These are phyloP conservation scores for Wallacemonas collosoma DNA, from an alignment of 208 protist species.

Conservation along the genomic window DNA sequence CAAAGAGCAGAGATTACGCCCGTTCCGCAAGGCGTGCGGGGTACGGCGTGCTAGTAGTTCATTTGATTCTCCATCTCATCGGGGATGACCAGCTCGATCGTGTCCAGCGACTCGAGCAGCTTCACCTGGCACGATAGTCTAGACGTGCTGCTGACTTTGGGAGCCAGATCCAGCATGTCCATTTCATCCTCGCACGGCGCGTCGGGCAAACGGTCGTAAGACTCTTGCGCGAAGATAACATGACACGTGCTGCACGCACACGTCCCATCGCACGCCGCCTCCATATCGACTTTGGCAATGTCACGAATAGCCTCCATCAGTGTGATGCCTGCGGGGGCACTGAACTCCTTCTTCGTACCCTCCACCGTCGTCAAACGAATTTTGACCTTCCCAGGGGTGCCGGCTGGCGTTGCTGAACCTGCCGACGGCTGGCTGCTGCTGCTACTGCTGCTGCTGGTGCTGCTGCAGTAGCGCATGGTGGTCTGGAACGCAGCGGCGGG, in stretches of 20 bases:
- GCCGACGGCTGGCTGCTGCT: background rate
- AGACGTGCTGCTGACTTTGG: slow-evolving; percentile 57
- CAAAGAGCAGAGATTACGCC: no score
- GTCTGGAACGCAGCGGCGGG: no score
- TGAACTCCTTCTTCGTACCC: slow-evolving; percentile 28
- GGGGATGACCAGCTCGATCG: no score
- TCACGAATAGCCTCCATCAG: slow-evolving; percentile 94
- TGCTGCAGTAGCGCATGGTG: background rate
- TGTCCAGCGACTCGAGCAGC: no score
- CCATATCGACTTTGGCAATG: slow-evolving; percentile 92
- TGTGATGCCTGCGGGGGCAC: slow-evolving; percentile 62
- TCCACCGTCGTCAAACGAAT: slow-evolving; percentile 37
- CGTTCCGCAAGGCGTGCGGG: no score
- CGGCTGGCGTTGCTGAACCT: background rate
- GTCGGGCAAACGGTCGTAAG: slow-evolving; percentile 81
- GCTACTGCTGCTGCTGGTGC: background rate
- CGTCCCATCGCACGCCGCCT: slow-evolving; percentile 95
- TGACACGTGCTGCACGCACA: slow-evolving; percentile 97
- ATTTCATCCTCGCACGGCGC: slow-evolving; percentile 91
- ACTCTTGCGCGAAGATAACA: slow-evolving; percentile 85
- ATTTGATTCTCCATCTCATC: no score
- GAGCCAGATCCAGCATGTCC: slow-evolving; percentile 92
- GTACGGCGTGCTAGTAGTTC: no score
- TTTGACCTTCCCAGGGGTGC: slow-evolving; percentile 44
- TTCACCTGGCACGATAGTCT: slow-evolving; percentile 57